Evolutionary conservation across 2,329 filamentous ascomycete genomes (phyloP).

Genomic region (Aspergillus ustus): DNA sequence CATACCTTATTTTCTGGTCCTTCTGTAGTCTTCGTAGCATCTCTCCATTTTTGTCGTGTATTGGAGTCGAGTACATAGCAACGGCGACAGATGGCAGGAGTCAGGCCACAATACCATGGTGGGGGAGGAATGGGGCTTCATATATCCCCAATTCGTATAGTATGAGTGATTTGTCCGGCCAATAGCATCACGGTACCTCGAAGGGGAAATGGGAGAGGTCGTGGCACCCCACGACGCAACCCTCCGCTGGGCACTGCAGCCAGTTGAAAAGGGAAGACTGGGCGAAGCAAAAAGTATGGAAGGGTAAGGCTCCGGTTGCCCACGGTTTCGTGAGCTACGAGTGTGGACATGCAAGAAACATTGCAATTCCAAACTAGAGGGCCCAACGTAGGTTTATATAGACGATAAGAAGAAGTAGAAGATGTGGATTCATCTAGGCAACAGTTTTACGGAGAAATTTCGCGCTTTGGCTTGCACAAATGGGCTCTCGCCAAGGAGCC

Average conservation of each 20-base stretch:
- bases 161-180: constrained; percentile 15
- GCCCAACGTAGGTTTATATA: constrained; percentile 8
- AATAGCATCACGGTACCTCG: constrained; percentile 7
- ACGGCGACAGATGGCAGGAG: neutral
- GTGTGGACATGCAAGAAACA: neutral
- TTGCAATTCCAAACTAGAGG: neutral
- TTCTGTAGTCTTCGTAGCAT: neutral
- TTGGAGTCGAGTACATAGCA: neutral
- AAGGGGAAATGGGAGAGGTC: neutral
- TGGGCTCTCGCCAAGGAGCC: constrained; percentile 12
- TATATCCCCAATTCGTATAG: neutral
- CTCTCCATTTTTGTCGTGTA: neutral
- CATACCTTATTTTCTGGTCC: neutral
- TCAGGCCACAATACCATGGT: neutral
- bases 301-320: neutral
- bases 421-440: constrained; percentile 14
- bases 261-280: neutral
- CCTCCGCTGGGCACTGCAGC: constrained; percentile 2
- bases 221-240: constrained; percentile 5
- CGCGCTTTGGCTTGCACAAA: neutral
- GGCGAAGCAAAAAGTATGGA: neutral
- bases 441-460: constrained; percentile 9
- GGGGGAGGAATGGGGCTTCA: neutral
- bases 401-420: neutral
- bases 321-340: neutral